These are phyloP conservation scores for Aspergillus sp. DNA, from an alignment of 2,329 filamentous ascomycete genomes.

Conservation along the genomic window DNA sequence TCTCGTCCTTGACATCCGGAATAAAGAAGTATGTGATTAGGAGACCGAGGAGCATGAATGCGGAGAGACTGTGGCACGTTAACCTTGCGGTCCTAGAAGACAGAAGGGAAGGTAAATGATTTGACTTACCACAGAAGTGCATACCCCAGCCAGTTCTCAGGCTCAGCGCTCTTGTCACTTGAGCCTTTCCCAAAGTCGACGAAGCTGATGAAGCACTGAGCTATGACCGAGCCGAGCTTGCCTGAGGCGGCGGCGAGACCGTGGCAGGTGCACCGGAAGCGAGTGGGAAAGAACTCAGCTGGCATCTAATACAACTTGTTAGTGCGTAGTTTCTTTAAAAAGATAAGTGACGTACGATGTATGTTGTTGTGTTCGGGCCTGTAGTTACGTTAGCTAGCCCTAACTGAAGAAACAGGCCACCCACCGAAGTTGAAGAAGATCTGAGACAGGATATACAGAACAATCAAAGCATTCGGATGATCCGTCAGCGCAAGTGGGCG, in stretches of 20 bases:
- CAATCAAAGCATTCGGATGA: conserved; percentile 25
- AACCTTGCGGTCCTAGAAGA: background rate
- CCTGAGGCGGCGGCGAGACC: conserved; percentile 50
- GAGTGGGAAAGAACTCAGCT: conserved; percentile 51
- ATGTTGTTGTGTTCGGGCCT: conserved; percentile 29
- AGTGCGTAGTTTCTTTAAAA: background rate
- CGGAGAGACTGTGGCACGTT: conserved; percentile 1
- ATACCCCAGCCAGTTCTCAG: conserved; percentile 13
- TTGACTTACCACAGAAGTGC: conserved; percentile 13
- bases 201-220: conserved; percentile 14
- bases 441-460: conserved; percentile 41
- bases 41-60: conserved; percentile 30
- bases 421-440: conserved; percentile 43
- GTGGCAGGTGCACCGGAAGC: conserved; percentile 49
- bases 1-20: conserved; percentile 24
- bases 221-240: conserved; percentile 45
- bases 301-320: conserved; percentile 29
- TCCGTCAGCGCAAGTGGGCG: background rate
- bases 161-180: background rate
- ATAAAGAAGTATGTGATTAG: conserved; percentile 26
- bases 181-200: conserved; percentile 9
- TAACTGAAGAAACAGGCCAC: background rate
- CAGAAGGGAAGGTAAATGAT: background rate
- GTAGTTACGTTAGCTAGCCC: background rate
- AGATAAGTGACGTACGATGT: conserved; percentile 25